Percentiles rank a stretch among this genome's conserved stretches.
Conservation (phyloP, 140 eudicot species). For the Flaveria floridana region DNA sequence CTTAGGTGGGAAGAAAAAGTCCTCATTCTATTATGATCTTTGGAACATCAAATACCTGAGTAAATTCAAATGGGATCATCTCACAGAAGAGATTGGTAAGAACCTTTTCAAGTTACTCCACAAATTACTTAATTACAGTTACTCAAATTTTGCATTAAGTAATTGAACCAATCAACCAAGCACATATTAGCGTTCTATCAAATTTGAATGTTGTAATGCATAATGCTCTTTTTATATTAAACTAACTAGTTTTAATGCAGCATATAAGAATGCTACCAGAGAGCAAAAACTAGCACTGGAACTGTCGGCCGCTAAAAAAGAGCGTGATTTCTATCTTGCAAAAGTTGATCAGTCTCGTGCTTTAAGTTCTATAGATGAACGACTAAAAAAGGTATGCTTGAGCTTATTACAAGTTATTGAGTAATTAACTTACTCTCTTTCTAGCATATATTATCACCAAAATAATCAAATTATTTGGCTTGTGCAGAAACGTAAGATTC, state of each 20-base stretch:
- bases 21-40: conserved; percentile 75
- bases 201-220: not conserved
- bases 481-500: conserved; percentile 71
- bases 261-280: conserved; percentile 67
- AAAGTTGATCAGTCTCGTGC: conserved; percentile 82
- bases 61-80: conserved; percentile 98
- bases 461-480: conserved; percentile 1
- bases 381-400: conserved; percentile 71
- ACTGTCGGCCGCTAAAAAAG: conserved; percentile 80
- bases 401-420: conserved; percentile 1
- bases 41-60: conserved; percentile 95
- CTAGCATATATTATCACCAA: not conserved
- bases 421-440: not conserved
- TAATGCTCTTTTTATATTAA: conserved; percentile 17
- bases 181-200: not conserved
- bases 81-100: conserved; percentile 84
- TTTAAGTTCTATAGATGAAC: conserved; percentile 63
- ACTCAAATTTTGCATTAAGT: not conserved
- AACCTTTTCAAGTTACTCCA: not conserved
- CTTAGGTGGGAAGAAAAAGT: conserved; percentile 91
- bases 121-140: no score
- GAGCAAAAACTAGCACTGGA: conserved; percentile 89
- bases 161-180: not conserved
- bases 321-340: conserved; percentile 74
- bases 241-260: conserved; percentile 35